Percentiles rank a stretch among this genome's conserved stretches.
phyloP scores from a whole-genome alignment of 257 asterid species.

The Ballota nigra region DNA sequence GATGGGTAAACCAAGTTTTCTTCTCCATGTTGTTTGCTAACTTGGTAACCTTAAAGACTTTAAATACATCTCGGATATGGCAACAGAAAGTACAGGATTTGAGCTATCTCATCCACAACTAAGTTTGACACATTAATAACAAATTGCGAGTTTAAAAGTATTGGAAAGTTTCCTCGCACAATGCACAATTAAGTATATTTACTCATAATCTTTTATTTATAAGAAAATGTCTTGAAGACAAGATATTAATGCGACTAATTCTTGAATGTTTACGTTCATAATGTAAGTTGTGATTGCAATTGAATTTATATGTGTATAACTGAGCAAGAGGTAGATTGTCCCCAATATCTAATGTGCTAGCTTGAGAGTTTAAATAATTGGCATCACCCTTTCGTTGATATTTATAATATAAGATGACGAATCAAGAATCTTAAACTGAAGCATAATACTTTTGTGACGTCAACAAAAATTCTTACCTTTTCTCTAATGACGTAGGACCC shows the following conservation, averaged over 20 bases:
- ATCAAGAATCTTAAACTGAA: not conserved
- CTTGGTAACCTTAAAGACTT: too few species aligned
- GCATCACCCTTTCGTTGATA: too few species aligned
- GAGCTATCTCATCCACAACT: not conserved
- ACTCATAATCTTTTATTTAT: too few species aligned
- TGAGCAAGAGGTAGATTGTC: not conserved
- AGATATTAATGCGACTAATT: not conserved
- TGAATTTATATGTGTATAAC: too few species aligned
- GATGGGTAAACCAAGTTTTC: not conserved
- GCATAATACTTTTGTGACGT: not conserved
- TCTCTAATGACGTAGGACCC: not conserved
- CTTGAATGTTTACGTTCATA: not conserved
- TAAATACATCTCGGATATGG: not conserved
- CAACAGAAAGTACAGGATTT: not conserved
- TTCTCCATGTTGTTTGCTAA: slow-evolving; percentile 10
- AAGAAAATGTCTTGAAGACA: too few species aligned
- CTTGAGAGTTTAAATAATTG: too few species aligned
- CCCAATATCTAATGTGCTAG: not conserved
- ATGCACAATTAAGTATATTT: too few species aligned
- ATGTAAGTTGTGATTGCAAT: not conserved
- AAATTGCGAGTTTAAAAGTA: too few species aligned
- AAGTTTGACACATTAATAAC: too few species aligned
- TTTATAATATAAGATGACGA: not conserved
- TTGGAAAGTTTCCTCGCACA: too few species aligned
- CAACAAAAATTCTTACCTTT: not conserved